Base-by-base conservation (phyloP, 2,329 filamentous ascomycete genomes). In the Raffaelea ambrosiae region DNA sequence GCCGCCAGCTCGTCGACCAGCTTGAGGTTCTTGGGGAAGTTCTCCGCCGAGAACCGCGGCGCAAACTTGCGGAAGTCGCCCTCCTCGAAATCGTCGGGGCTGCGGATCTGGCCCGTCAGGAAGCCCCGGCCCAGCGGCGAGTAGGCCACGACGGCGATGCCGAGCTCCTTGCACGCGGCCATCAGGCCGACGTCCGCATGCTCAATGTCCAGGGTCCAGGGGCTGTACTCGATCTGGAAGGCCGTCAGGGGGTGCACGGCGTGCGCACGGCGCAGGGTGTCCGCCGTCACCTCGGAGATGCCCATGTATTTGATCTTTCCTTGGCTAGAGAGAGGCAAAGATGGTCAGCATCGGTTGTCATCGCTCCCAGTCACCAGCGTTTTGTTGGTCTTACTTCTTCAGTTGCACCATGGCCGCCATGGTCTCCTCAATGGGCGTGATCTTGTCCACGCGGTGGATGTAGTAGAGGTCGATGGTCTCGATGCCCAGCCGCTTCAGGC, bases 151-250 rank as follows among this genome's bases (percentile, higher is more conserved):
- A 69, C 48, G 3, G 63, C 61, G 7, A 71, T 58, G 11, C 66
- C 74, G 5, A 76, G 64, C 53, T 74, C 69, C 3, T 68, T 65
- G 48, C 67, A 69, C 8, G 70, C 64, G 18, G 62, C 57, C 4
- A 74, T 60, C 23, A 74, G 55, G 29, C 66, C 53, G 1, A 61
- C 65, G 0, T 65, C 57, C 3, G 63, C 60, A 10, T 66, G 68
- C 57, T 87, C 83, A 51, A 86, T 77, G 36, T 79, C 73, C 29
- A 83, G 67, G 3, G 68, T 60, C 58, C 73, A 79, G 1, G 71
- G 72, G 20, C 63, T 70, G 60, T 76, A 78, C 56, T 81, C 75
- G 36, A 78, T 64, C 56, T 80, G 74, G 4, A 75, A 63, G 2
- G 73, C 72, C 3, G 68, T 55, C 48, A 81, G 66, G 20, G 68